phyloP scores from a whole-genome alignment of 2,329 filamentous ascomycete genomes.

The Sporothrix schenckii region DNA sequence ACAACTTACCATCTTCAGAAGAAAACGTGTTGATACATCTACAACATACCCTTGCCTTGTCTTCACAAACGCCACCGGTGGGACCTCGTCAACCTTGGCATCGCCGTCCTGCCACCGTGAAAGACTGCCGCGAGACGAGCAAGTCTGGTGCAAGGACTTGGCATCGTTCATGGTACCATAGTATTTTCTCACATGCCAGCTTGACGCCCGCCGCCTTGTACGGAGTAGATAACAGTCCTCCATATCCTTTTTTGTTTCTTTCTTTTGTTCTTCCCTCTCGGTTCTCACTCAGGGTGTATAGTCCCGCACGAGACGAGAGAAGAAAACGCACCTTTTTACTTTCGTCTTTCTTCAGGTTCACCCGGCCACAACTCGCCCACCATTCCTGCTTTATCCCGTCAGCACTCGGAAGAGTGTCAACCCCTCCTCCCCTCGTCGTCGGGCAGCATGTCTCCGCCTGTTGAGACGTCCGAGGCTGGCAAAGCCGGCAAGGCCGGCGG shows the following conservation, averaged over 20 bases:
- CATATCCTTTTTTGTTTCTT: not conserved
- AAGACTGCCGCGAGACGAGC: not conserved
- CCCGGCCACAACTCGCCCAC: not conserved
- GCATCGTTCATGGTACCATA: not conserved
- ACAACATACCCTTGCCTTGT: no score
- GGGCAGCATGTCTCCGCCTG: conserved; percentile 17
- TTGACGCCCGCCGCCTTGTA: not conserved
- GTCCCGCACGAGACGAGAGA: conserved; percentile 26
- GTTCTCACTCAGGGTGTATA: conserved; percentile 26
- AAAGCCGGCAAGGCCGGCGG: not conserved
- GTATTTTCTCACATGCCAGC: not conserved
- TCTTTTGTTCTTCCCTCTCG: conserved; percentile 11
- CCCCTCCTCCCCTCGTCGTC: not conserved
- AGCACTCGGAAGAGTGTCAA: conserved; percentile 30
- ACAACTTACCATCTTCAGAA: not conserved
- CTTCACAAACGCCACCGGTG: no score
- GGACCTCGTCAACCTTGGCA: not conserved
- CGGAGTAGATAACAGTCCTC: conserved; percentile 4
- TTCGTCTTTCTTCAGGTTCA: not conserved
- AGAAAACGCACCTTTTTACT: not conserved
- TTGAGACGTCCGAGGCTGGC: conserved; percentile 21
- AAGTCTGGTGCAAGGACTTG: no score
- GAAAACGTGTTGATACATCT: not conserved
- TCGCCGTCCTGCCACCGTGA: not conserved
- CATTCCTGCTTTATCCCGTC: conserved; percentile 11